Evolutionary conservation across 257 asterid species (phyloP).

Genomic region (Datura wrightii): DNA sequence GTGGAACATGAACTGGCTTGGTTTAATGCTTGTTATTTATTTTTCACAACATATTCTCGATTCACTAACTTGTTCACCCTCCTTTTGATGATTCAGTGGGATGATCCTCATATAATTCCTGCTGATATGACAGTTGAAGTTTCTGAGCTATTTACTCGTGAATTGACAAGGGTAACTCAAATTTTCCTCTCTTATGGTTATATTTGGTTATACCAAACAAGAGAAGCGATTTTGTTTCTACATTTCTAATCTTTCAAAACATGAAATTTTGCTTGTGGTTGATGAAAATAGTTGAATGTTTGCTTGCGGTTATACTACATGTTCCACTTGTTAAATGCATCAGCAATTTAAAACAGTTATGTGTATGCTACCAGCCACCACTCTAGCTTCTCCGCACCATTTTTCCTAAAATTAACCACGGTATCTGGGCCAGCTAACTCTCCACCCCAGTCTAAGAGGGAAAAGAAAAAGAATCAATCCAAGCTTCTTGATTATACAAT

Average conservation of each 20-base stretch:
- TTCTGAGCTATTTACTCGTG: conserved; percentile 91
- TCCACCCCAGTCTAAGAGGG: background rate
- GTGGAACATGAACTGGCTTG: conserved; percentile 13
- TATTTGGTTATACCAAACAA: background rate
- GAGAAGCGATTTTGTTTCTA: background rate
- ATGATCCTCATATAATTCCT: conserved; percentile 88
- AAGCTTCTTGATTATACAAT: background rate
- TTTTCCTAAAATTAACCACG: background rate
- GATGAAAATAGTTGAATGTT: background rate
- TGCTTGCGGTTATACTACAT: background rate
- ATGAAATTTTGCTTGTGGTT: conserved; percentile 17
- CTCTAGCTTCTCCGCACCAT: background rate
- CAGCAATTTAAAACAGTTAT: background rate
- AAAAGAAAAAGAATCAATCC: background rate
- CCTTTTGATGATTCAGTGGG: conserved; percentile 72
- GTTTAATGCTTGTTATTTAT: background rate
- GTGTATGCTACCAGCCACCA: background rate
- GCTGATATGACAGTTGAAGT: conserved; percentile 89
- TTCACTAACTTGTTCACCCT: conserved; percentile 33
- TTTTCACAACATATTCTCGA: conserved; percentile 8
- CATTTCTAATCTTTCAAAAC: background rate
- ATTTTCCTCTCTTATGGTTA: conserved; percentile 32
- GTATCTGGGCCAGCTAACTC: background rate
- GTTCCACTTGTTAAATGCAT: conserved; percentile 16
- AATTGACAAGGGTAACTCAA: conserved; percentile 81